Base-by-base conservation (phyloP, 2,329 filamentous ascomycete genomes). In the Alternaria sp. region DNA sequence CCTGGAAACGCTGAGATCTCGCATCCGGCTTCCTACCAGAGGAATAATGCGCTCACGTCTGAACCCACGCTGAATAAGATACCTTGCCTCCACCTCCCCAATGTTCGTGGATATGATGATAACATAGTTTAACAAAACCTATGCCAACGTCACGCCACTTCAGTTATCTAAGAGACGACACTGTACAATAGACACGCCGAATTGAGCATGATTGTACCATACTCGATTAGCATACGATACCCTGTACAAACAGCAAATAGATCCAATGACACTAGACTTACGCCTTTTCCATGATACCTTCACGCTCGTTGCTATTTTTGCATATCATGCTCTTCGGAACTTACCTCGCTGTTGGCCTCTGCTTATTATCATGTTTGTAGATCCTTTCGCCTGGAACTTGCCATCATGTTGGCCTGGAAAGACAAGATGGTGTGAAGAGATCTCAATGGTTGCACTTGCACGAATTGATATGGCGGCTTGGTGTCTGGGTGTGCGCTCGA, bases 11-110 rank as follows among this genome's bases (percentile, higher is more conserved):
- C 28, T 64, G 20, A 42, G 59, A 38, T 62, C 42, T 28, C 53
- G 64, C 30, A 56, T 60, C 11, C 59, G 53, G 28, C 43, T 59
- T 36, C 54, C 63, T 26, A 47, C 48, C 8, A 62, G 51, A 30
- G 18, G n/a, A 8, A 60, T 5, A 24, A 42, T 62, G 32, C 52
- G 43, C 12, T 51, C 52, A n/a, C 42, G 36, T 34, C 8, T 32
- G 30, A 24, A 22, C 11, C 30, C 18, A 8, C 28, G 22, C 12
- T 53, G 42, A 59, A 28, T 20, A 41, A 18, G n/a, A 41, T 7
- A 11, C 8, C 9, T 22, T 42, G 18, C 8, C n/a, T 14, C 11
- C 18, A 22, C 20, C 18, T 22, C 18, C 7, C 16, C 20, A 24
- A 16, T 24, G 39, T 42, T 24, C 7, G 20, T 16, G 12, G 20